Evolutionary conservation across 164 flowering plant species (phyloP), one percentile per base, ranked within the genome.

Genomic region (Chloranthus sessilifolius): DNA sequence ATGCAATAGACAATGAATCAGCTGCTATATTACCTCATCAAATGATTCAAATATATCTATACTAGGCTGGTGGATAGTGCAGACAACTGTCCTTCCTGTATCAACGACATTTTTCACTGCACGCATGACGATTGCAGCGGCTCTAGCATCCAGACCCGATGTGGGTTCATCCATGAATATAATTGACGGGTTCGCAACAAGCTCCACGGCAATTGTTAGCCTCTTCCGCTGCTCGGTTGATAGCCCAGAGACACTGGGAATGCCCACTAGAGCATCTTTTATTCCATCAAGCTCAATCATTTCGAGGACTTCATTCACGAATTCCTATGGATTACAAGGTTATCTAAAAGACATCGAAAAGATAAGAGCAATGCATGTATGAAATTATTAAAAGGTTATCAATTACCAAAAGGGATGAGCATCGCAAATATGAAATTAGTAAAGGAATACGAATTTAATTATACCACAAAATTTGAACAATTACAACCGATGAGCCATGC

Each of bases 111-210:
- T 83, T 61, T 67, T 83, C 50, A 81, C 95, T 7, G 88, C 83
- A 45, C 88, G 74, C 84, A 86, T 77, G 27, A 86, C 95, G 68
- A 83, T 73, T 14, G 88, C 90, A 51, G 95, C 95, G 23, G 90
- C 77, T 70, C 88, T 72, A 50, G 95, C 95, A 81, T 86, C 95
- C 52, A 86, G 62, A 29, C 94, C 88, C n/a, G 89, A 64, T 17
- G 92, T 84, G 10, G 95, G 95, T 53, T 87, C 95, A 62, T 87
- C 95, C 87, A 87, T 72, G 61, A 83, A 86, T 23, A 86, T 74
- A 17, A 86, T 74, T 0, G 90, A 86, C 11, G 91, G 92, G 55
- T 84, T 88, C 21, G 90, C 66, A 28, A 88, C 88, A 55, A 87
- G 85, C 71, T 87, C 95, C 34, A 87, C 92, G 23, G 92, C 89